Evolutionary conservation across 1,284 basidiomycete species (phyloP), one percentile per base, ranked within the genome.

Genomic region (Volvariella volvacea): DNA sequence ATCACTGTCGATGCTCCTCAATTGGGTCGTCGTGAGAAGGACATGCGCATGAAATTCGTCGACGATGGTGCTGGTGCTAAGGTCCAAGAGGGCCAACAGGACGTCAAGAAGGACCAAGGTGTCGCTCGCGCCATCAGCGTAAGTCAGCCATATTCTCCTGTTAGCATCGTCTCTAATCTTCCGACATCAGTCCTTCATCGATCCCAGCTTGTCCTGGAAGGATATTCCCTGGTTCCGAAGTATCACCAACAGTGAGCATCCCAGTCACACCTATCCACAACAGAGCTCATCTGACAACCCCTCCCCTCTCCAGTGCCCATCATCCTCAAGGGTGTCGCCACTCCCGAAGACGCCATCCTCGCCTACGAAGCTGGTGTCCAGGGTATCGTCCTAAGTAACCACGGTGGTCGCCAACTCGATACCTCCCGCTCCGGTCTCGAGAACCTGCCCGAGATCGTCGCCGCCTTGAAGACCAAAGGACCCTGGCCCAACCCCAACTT

Each of bases 1-100:
- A 91, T 93, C 59, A 95, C 92, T 1, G 92, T 95, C 21, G 92
- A 96, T 60, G 92, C 92, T 2, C 92, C 92, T 3, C 92, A 94
- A 56, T 78, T 96, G 15, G 92, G 92, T 42, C 77, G 92, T 19
- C 77, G 92, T 46, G 91, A 93, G 63, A 90, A 92, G 71, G 81
- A 94, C 57, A 93, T 94, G 91, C 74, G 91, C 22, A 85, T 86
- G 71, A 92, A 91, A 58, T 92, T 92, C 51, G 89, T 89, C 39
- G 89, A 85, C 10, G 78, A 78, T 37, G 85, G 84, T 46, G 81
- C 84, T 4, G 62, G 67, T 74, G 43, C 67, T 56, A 44, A 68
- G 69, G 64, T 57, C 9, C 55, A 57, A 40, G 62, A 68, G 38
- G 64, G 71, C 30, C 69, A 78, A 50, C 65, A 73, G 46, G 71